A percentile compares a stretch with the other conserved stretches of the same genome.
phyloP scores from a whole-genome alignment of 805 yeast genomes.

The Scheffersomyces spartinae region DNA sequence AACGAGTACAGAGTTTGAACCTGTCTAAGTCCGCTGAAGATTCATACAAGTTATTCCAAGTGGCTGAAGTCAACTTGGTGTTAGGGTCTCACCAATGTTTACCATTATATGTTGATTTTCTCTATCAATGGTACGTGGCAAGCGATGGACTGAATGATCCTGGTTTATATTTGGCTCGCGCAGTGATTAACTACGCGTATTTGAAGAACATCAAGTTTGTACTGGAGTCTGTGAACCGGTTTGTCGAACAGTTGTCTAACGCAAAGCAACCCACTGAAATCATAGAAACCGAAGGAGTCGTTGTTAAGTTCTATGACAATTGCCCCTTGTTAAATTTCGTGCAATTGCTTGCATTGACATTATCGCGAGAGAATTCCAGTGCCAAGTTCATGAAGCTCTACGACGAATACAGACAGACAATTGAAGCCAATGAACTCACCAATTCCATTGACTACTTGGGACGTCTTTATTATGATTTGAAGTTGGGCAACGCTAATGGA shows the following conservation, averaged over 20 bases:
- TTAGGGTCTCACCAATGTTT: constrained; percentile 50
- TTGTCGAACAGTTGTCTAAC: constrained; percentile 22
- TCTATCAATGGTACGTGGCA: constrained; percentile 29
- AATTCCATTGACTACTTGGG: constrained; percentile 49
- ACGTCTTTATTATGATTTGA: constrained; percentile 46
- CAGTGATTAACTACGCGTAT: constrained; percentile 65
- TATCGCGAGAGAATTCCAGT: constrained; percentile 40
- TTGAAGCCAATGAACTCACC: constrained; percentile 22
- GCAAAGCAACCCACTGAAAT: constrained; percentile 7
- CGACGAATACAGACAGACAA: constrained; percentile 32
- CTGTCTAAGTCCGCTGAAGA: constrained; percentile 10
- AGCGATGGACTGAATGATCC: constrained; percentile 17
- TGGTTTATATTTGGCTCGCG: constrained; percentile 36
- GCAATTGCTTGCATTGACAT: constrained; percentile 50
- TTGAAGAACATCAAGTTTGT: constrained; percentile 58
- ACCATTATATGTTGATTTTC: constrained; percentile 30
- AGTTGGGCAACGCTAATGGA: constrained; percentile 26
- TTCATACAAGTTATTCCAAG: constrained; percentile 36
- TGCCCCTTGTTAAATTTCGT: constrained; percentile 51
- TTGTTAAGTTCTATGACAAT: constrained; percentile 22
- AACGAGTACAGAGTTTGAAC: constrained; percentile 12
- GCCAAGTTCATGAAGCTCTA: constrained; percentile 44
- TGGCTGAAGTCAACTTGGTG: constrained; percentile 64
- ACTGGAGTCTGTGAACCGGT: constrained; percentile 16
- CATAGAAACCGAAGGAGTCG: constrained; percentile 14